phyloP scores from a whole-genome alignment of 1,139 yeast species.

The Nakaseomyces nivariensis region DNA sequence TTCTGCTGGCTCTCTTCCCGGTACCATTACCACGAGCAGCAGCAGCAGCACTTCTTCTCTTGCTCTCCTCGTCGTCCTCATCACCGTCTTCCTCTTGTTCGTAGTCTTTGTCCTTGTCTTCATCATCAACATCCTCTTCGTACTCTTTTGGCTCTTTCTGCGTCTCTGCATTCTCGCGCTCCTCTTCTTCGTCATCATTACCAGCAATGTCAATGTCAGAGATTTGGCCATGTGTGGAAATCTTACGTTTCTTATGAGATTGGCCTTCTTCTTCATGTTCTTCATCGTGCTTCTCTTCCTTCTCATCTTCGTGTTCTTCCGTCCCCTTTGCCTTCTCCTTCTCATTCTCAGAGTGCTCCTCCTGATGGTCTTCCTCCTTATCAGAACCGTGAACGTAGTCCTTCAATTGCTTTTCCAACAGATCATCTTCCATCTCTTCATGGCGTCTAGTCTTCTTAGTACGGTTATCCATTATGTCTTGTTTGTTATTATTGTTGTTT shows the following conservation, averaged over 20 bases:
- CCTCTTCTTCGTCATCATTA: neutral
- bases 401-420: slow-evolving; percentile 1
- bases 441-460: slow-evolving; percentile 2
- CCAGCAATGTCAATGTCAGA: neutral
- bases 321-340: neutral
- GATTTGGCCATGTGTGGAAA: neutral
- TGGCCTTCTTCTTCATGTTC: neutral
- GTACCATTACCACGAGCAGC: neutral
- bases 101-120: slow-evolving; percentile 11
- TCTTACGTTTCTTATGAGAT: neutral
- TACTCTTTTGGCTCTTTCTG: slow-evolving; percentile 2
- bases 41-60: neutral
- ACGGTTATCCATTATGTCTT: neutral
- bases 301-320: neutral
- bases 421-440: neutral
- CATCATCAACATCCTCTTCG: slow-evolving; percentile 26
- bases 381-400: slow-evolving; percentile 2
- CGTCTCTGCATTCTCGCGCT: neutral
- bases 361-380: slow-evolving; percentile 1
- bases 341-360: neutral
- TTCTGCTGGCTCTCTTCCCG: neutral
- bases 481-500: too few species aligned
- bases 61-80: slow-evolving; percentile 7
- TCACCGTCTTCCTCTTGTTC: slow-evolving; percentile 6
- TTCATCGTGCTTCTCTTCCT: neutral